phyloP scores from a whole-genome alignment of 208 protist genomes.

The Leishmania turanica region DNA sequence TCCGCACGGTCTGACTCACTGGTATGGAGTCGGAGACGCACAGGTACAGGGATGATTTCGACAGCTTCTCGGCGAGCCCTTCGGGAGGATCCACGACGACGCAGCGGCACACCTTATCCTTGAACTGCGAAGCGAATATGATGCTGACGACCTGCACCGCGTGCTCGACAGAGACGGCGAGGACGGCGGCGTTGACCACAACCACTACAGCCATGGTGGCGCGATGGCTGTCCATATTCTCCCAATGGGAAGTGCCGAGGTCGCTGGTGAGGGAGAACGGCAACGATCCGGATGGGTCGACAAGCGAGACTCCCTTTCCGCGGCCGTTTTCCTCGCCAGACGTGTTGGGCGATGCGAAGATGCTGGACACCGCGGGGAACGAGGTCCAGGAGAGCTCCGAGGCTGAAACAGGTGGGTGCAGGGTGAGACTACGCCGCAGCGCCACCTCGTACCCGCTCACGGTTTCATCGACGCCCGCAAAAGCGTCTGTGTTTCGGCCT shows the following conservation, averaged over 20 bases:
- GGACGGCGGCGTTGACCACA: constrained; percentile 51
- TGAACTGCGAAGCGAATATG: constrained; percentile 68
- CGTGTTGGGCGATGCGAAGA: constrained; percentile 8
- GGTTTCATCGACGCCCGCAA: constrained; percentile 23
- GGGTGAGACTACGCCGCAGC: constrained; percentile 25
- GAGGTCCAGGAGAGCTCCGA: constrained; percentile 22
- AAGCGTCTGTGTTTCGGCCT: constrained; percentile 14
- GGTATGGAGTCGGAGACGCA: constrained; percentile 19
- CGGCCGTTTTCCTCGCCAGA: constrained; percentile 4
- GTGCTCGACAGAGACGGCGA: constrained; percentile 25
- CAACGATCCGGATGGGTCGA: constrained; percentile 20
- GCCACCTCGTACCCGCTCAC: constrained; percentile 33
- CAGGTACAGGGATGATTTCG: constrained; percentile 18
- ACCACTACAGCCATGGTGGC: constrained; percentile 60
- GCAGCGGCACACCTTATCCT: constrained; percentile 74
- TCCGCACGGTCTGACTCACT: constrained; percentile 36
- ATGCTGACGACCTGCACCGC: constrained; percentile 52
- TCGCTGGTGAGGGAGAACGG: constrained; percentile 46
- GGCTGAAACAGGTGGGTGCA: constrained; percentile 18
- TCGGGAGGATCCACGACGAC: constrained; percentile 60
- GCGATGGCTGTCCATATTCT: constrained; percentile 74
- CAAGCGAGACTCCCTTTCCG: not conserved
- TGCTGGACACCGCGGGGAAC: constrained; percentile 8
- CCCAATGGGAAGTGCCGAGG: constrained; percentile 70
- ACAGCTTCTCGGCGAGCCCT: constrained; percentile 17